Conservation (phyloP, 2,329 filamentous ascomycete species). For the Aspergillus melleus region DNA sequence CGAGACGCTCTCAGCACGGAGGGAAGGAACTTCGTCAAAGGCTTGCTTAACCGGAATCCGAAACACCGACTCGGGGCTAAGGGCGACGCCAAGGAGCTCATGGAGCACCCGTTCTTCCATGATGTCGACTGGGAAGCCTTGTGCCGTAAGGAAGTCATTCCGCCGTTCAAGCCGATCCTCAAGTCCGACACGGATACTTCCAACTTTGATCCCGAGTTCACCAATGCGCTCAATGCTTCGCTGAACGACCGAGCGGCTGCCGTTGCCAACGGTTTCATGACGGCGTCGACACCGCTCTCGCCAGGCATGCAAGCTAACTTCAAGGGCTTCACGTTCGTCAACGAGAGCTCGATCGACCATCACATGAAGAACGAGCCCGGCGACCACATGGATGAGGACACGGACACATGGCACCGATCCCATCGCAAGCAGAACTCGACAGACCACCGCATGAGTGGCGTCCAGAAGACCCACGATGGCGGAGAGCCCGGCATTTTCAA, state of each 20-base stretch:
- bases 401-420: constrained; percentile 33
- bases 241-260: constrained; percentile 89
- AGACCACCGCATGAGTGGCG: constrained; percentile 47
- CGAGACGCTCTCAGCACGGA: constrained; percentile 92
- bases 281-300: constrained; percentile 86
- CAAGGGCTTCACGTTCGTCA: constrained; percentile 98
- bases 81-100: constrained; percentile 89
- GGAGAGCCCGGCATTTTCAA: constrained; percentile 44
- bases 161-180: constrained; percentile 96
- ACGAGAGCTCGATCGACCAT: constrained; percentile 87
- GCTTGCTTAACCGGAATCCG: constrained; percentile 92
- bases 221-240: constrained; percentile 84
- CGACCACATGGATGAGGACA: constrained; percentile 46
- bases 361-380: constrained; percentile 37
- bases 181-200: constrained; percentile 95
- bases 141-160: constrained; percentile 85
- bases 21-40: constrained; percentile 97
- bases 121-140: constrained; percentile 93
- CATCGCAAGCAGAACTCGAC: constrained; percentile 31
- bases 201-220: constrained; percentile 98
- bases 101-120: constrained; percentile 88
- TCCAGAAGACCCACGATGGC: constrained; percentile 40
- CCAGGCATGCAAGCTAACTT: constrained; percentile 98
- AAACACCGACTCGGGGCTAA: constrained; percentile 91
- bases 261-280: constrained; percentile 75